Evolutionary conservation across 1,284 basidiomycete genomes (phyloP), one percentile per base, ranked within the genome.

Genomic region (Schizophyllum amplum): DNA sequence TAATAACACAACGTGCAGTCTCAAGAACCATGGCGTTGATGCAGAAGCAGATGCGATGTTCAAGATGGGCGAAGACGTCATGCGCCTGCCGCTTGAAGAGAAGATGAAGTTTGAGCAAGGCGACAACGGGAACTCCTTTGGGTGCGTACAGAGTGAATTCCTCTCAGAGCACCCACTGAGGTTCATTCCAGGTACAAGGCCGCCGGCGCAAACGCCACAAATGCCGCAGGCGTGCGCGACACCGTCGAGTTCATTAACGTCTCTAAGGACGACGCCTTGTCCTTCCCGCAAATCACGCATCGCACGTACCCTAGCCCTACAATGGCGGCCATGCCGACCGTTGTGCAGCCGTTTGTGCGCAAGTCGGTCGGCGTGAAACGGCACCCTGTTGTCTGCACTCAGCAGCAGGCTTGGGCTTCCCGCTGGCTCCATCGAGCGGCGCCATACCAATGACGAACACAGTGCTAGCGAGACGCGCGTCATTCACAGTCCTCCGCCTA

Each of bases 191-290:
- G 85, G 23, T 87, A 87, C 66, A 87, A 87, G 70, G 78, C 77
- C 5, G 75, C 76, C 0, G 86, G 86, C 1, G 77, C 78, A 1
- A 83, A 79, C 58, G 83, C 81, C 15, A 79, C 83, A 3, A 82
- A 88, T 63, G 78, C 80, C n/a, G 73, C 73, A n/a, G 86, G 86
- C 47, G 59, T 64, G 54, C 61, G 63, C 66, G 85, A 87, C 66
- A 79, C 77, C 0, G 75, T 78, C 13, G 84, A 87, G 63, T 87
- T 86, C 68, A 71, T 87, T 60, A 87, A 87, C 62, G 68, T 87
- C 22, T 71, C 86, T 0, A 83, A 84, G 64, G 84, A 88, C 63
- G 86, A 88, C 60, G 81, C 74, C 64, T 86, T 0, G 75, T 81
- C 0, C 86, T 75, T 69, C 84, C 84, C 0, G 48, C 60, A 68